A percentile compares a stretch with the other conserved stretches of the same genome.
Evolutionary conservation across 2,329 filamentous ascomycete species (phyloP).

Genomic region (Talaromyces atroroseus): DNA sequence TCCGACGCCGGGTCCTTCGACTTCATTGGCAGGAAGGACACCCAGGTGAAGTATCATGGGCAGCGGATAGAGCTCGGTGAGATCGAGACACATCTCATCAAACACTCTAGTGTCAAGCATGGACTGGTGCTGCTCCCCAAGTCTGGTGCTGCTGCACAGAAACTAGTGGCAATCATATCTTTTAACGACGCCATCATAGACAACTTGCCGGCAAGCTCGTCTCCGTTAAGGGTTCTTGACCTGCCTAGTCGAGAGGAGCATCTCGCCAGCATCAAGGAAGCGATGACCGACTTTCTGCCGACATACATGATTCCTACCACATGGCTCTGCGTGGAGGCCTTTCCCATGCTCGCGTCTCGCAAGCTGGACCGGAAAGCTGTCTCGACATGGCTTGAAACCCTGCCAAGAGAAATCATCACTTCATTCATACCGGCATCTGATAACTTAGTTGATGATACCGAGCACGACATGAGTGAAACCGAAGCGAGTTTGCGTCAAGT

Average conservation of each 20-base stretch:
- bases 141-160: slow-evolving; percentile 18
- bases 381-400: slow-evolving; percentile 14
- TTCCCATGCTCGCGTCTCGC: slow-evolving; percentile 11
- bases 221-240: slow-evolving; percentile 4
- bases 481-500: slow-evolving; percentile 29
- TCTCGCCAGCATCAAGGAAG: background rate
- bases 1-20: slow-evolving; percentile 29
- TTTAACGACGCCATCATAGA: background rate
- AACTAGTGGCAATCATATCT: slow-evolving; percentile 11
- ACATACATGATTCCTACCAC: slow-evolving; percentile 12
- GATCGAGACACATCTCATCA: slow-evolving; percentile 30
- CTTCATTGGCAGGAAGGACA: slow-evolving; percentile 31
- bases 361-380: slow-evolving; percentile 11
- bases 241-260: slow-evolving; percentile 14
- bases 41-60: slow-evolving; percentile 38
- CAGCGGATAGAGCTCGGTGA: slow-evolving; percentile 41
- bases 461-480: slow-evolving; percentile 20
- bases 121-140: slow-evolving; percentile 33
- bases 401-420: slow-evolving; percentile 21
- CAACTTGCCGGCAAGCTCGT: background rate
- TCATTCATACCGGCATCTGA: slow-evolving; percentile 34
- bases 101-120: slow-evolving; percentile 27
- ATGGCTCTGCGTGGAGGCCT: slow-evolving; percentile 11
- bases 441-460: background rate
- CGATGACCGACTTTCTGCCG: background rate